phyloP scores from a whole-genome alignment of 2,329 filamentous ascomycete genomes.

The Cladosporium phlei region DNA sequence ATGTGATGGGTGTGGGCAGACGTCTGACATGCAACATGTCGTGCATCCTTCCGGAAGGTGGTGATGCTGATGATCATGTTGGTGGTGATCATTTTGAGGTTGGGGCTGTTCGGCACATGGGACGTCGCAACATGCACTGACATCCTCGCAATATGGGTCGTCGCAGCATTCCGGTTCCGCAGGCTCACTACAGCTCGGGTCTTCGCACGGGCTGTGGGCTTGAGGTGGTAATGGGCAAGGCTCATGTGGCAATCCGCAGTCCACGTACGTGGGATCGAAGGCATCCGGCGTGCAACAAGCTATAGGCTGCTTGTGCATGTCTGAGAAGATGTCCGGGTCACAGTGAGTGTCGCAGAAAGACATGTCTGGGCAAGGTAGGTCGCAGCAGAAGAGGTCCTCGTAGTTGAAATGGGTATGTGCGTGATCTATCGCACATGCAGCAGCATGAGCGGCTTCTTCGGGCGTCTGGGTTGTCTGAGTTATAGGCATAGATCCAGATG shows the following conservation, averaged over 20 bases:
- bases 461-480: background rate
- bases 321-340: conserved; percentile 10
- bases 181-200: conserved; percentile 13
- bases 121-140: conserved; percentile 15
- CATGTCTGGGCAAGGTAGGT: conserved; percentile 12
- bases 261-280: background rate
- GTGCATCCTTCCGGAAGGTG: conserved; percentile 12
- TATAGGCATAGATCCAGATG: background rate
- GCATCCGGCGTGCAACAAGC: conserved; percentile 6
- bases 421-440: conserved; percentile 9
- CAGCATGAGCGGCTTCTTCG: conserved; percentile 8
- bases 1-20: conserved; percentile 14
- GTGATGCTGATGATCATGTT: conserved; percentile 14
- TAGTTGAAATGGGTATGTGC: conserved; percentile 12
- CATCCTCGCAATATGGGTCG: conserved; percentile 34
- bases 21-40: conserved; percentile 15
- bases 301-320: conserved; percentile 12
- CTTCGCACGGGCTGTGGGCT: conserved; percentile 12
- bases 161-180: conserved; percentile 17
- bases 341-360: conserved; percentile 13
- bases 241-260: conserved; percentile 9
- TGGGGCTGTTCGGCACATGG: conserved; percentile 2
- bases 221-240: conserved; percentile 8
- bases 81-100: conserved; percentile 3
- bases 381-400: conserved; percentile 14